Evolutionary conservation across 2,329 filamentous ascomycete genomes (phyloP).

Genomic region (Botrytis paeoniae): DNA sequence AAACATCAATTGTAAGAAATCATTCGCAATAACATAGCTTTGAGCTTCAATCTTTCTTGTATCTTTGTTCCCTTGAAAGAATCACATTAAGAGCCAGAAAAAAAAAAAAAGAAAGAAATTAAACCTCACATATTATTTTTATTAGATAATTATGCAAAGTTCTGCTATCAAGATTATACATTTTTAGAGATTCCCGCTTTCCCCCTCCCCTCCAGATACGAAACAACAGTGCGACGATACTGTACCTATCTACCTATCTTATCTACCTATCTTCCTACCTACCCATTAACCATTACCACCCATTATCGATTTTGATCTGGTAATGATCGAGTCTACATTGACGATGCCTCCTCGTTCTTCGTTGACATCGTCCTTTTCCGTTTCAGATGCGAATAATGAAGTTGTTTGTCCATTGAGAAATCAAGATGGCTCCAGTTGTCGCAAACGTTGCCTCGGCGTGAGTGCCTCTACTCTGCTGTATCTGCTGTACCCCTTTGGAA

Average conservation of each 20-base stretch:
- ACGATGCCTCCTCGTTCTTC: slow-evolving; percentile 84
- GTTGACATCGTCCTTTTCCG: slow-evolving; percentile 85
- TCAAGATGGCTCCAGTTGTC: slow-evolving; percentile 93
- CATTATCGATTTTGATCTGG: slow-evolving; percentile 24
- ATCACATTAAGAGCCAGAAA: background rate
- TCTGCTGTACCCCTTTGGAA: slow-evolving; percentile 33
- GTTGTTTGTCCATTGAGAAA: slow-evolving; percentile 95
- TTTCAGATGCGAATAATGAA: slow-evolving; percentile 89
- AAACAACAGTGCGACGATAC: slow-evolving; percentile 9
- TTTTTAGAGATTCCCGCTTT: slow-evolving; percentile 6
- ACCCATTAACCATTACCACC: background rate
- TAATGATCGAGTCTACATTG: slow-evolving; percentile 55
- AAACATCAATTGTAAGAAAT: slow-evolving; percentile 20
- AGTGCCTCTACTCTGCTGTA: slow-evolving; percentile 51
- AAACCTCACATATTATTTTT: background rate
- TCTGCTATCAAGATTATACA: background rate
- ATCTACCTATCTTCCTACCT: background rate
- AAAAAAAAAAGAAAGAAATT: background rate
- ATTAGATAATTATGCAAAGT: slow-evolving; percentile 5
- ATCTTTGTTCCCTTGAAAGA: slow-evolving; percentile 11
- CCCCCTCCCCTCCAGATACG: background rate
- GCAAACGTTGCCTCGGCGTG: slow-evolving; percentile 97
- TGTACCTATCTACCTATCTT: background rate
- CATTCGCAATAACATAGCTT: slow-evolving; percentile 1
- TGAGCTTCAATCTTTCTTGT: background rate